Conservation (phyloP, 345 rosid species). For the Citrus australasica region DNA sequence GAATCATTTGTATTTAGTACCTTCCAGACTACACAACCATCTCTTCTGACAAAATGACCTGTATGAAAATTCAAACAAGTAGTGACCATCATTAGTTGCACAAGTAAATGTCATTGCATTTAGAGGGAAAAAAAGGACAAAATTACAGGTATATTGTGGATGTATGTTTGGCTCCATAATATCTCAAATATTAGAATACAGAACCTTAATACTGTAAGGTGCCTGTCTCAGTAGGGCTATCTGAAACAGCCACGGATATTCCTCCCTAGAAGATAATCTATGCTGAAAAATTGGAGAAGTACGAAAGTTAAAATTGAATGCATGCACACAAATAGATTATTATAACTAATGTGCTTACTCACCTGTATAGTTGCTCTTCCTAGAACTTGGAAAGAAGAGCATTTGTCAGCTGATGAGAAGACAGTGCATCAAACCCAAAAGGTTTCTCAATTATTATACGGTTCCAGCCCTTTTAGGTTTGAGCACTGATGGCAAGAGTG, state of each 20-base stretch:
- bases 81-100: conserved; percentile 6
- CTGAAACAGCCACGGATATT: conserved; percentile 72
- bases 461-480: conserved; percentile 62
- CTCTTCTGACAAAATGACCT: conserved; percentile 53
- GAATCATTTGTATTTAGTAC: too few relatives aligned
- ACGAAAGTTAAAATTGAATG: not conserved
- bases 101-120: not conserved
- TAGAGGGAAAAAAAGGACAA: not conserved
- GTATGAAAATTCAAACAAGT: conserved; percentile 23
- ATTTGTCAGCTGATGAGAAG: conserved; percentile 45
- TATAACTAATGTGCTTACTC: not conserved
- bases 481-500: conserved; percentile 50
- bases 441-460: conserved; percentile 77
- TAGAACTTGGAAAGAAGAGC: conserved; percentile 60
- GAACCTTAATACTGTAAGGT: conserved; percentile 69
- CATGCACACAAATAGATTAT: not conserved
- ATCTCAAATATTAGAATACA: conserved; percentile 74
- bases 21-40: conserved; percentile 26
- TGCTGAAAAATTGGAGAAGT: conserved; percentile 41
- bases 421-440: conserved; percentile 58
- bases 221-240: too few relatives aligned
- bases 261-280: conserved; percentile 68
- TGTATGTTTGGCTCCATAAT: conserved; percentile 67
- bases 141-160: conserved; percentile 57
- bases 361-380: conserved; percentile 78